phyloP scores from a whole-genome alignment of 2,329 filamentous ascomycete species.

The Xylaria digitata region DNA sequence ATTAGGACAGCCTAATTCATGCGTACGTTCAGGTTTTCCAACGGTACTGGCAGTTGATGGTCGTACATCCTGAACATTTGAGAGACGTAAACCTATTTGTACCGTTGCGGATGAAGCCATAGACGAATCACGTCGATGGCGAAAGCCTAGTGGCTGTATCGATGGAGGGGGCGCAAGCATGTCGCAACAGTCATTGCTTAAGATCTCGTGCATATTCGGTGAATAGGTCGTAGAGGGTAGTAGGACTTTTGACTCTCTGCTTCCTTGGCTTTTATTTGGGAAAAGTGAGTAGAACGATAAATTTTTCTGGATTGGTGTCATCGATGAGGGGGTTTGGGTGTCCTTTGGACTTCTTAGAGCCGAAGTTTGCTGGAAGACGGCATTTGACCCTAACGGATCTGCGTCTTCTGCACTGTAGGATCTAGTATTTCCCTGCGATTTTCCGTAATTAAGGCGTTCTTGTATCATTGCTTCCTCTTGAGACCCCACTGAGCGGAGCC shows the following conservation, averaged over 20 bases:
- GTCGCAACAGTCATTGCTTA: conserved; percentile 41
- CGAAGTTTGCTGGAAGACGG: conserved; percentile 43
- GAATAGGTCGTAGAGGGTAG: conserved; percentile 63
- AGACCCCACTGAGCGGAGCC: conserved; percentile 51
- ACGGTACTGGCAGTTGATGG: conserved; percentile 50
- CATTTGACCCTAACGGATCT: conserved; percentile 53
- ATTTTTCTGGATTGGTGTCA: conserved; percentile 51
- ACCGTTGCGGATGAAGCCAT: conserved; percentile 74
- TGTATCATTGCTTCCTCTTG: conserved; percentile 52
- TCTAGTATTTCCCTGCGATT: conserved; percentile 37
- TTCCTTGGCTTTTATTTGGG: conserved; percentile 49
- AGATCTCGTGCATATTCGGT: conserved; percentile 38
- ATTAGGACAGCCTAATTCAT: conserved; percentile 54
- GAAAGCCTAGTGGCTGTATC: conserved; percentile 54
- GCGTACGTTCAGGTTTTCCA: conserved; percentile 52
- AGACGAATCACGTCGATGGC: conserved; percentile 70
- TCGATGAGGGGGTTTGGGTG: conserved; percentile 46
- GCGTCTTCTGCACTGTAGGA: conserved; percentile 40
- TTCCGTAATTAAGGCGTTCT: conserved; percentile 48
- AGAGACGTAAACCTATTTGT: conserved; percentile 76
- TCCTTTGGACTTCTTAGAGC: conserved; percentile 49
- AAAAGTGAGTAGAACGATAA: conserved; percentile 56
- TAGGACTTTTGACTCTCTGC: conserved; percentile 52
- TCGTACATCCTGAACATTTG: conserved; percentile 65
- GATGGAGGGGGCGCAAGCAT: conserved; percentile 58